Evolutionary conservation across 1,284 basidiomycete genomes (phyloP), one percentile per base, ranked within the genome.

Genomic region (Entoloma clypeatum): DNA sequence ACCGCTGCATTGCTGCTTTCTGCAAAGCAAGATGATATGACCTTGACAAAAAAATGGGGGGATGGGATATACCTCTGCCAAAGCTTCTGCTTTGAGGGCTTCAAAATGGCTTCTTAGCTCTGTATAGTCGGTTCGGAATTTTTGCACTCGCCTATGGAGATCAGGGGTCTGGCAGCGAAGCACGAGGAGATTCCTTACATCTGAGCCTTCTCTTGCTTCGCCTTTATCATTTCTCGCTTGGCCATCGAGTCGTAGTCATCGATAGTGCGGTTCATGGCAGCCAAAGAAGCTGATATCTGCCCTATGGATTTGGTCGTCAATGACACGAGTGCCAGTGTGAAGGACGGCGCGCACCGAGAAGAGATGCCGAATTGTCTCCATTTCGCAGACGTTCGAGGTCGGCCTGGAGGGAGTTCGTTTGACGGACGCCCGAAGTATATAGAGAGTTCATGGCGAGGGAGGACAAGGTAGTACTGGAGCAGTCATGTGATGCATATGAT

Each of bases 161-260:
- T 44, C 29, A 41, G 17, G 19, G 34, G 31, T 32, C 13, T 37
- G 23, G 37, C 13, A 45, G 28, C 43, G 32, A 36, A 36, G n/a
- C 5, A 35, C 17, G 30, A 26, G 23, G 28, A 18, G 11, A 35
- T 18, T 39, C 66, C 80, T 56, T 57, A 93, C 91, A 88, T 85
- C 59, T 87, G 75, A 0, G 92, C 94, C 66, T 97, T 97, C 69
- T 95, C 92, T 60, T 92, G 81, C 65, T 95, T 95, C 28, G 87
- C 83, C 53, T 90, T 91, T 39, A 95, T 88, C 57, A 96, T 91
- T 63, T 97, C 93, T 50, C 92, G 77, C 67, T 86, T 88, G 1
- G 89, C 90, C 89, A 97, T 92, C 8, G 88, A 86, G 57, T 96
- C 93, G 58, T 95, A 97, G 58, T 98, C 94, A 54, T 96, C 92